phyloP scores from a whole-genome alignment of 805 yeast species.

The Ogataea pilisensis region DNA sequence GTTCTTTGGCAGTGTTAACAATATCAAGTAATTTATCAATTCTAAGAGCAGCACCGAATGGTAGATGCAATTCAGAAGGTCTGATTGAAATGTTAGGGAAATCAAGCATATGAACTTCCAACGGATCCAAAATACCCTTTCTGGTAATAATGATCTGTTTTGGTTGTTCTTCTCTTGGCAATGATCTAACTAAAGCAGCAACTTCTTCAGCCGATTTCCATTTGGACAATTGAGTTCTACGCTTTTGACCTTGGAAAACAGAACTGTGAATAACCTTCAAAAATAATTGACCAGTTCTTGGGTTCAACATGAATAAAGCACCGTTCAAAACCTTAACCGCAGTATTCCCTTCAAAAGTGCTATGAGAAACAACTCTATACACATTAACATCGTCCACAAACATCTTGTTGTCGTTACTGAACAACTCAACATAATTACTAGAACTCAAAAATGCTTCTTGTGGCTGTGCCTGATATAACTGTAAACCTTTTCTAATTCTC shows the following conservation, averaged over 20 bases:
- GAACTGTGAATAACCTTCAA: constrained; percentile 88
- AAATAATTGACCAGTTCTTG: constrained; percentile 85
- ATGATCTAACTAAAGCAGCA: constrained; percentile 80
- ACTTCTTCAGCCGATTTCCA: constrained; percentile 99
- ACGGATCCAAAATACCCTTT: constrained; percentile 87
- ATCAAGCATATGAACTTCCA: constrained; percentile 95
- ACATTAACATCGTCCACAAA: constrained; percentile 94
- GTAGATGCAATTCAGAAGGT: constrained; percentile 83
- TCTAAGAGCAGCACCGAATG: constrained; percentile 82
- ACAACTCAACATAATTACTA: constrained; percentile 83
- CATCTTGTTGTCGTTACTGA: constrained; percentile 76
- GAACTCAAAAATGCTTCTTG: constrained; percentile 90
- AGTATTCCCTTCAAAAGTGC: constrained; percentile 87
- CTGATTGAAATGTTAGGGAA: constrained; percentile 89
- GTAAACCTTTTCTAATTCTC: constrained; percentile 89
- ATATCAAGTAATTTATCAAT: constrained; percentile 75
- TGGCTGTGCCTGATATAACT: constrained; percentile 88
- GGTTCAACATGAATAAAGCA: constrained; percentile 83
- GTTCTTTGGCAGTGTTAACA: constrained; percentile 83
- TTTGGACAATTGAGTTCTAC: constrained; percentile 87
- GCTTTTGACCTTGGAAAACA: constrained; percentile 96
- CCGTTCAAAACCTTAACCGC: constrained; percentile 94
- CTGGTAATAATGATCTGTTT: constrained; percentile 86
- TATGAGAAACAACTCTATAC: constrained; percentile 86
- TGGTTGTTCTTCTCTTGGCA: constrained; percentile 94